phyloP scores from a whole-genome alignment of 345 rosid species.

The Orychophragmus violaceus region DNA sequence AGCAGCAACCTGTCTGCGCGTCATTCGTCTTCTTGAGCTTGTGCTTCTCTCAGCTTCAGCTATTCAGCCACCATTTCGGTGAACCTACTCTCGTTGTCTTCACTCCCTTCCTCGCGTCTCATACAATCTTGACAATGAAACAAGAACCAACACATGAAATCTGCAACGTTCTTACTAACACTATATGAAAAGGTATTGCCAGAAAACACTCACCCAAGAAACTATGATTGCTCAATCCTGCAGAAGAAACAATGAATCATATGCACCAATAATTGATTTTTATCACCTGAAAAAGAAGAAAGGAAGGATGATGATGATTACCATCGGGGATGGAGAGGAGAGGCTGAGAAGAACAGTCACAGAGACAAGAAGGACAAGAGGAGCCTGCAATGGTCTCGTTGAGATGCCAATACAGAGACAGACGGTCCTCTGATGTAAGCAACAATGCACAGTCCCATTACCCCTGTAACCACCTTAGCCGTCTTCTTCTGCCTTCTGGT shows the following conservation, averaged over 20 bases:
- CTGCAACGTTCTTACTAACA: neutral
- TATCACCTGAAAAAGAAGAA: neutral
- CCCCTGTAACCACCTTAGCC: conserved; percentile 31
- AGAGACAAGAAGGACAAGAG: conserved; percentile 45
- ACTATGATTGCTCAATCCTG: conserved; percentile 46
- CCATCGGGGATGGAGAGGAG: conserved; percentile 47
- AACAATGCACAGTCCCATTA: conserved; percentile 40
- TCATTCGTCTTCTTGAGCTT: conserved; percentile 41
- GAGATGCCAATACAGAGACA: conserved; percentile 52
- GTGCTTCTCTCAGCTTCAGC: conserved; percentile 49
- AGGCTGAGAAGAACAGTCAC: conserved; percentile 60
- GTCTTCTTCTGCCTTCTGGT: conserved; percentile 38
- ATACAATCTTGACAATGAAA: conserved; percentile 41
- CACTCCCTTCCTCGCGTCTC: conserved; percentile 40
- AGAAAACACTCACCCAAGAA: conserved; percentile 41
- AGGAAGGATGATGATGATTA: conserved; percentile 10
- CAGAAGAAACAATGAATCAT: conserved; percentile 10
- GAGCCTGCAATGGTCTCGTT: conserved; percentile 35
- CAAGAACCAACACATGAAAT: conserved; percentile 6
- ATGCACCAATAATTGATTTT: neutral
- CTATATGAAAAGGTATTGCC: neutral
- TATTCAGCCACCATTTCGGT: conserved; percentile 44
- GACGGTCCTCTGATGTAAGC: conserved; percentile 48
- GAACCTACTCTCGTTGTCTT: conserved; percentile 42
- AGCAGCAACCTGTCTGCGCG: conserved; percentile 42